Evolutionary conservation across 441 rosid species (phyloP).

Genomic region (Gossypium davidsonii): DNA sequence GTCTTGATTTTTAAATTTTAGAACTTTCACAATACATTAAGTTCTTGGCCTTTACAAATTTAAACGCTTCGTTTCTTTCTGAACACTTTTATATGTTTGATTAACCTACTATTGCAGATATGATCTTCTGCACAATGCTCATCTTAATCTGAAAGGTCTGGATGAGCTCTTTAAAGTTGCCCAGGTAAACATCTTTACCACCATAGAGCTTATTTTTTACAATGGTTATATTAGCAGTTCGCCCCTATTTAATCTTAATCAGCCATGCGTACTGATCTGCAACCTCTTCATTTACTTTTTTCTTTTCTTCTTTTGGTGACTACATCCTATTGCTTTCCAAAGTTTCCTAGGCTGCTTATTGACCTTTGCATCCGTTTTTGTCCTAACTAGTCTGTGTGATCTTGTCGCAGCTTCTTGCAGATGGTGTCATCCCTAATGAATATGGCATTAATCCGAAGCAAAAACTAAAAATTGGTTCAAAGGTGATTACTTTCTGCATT

Average conservation of each 20-base stretch:
- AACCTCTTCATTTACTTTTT: not conserved
- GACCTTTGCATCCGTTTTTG: not conserved
- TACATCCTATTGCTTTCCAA: not conserved
- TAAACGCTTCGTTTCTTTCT: not conserved
- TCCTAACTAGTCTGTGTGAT: constrained; percentile 8
- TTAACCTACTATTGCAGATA: constrained; percentile 45
- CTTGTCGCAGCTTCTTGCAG: constrained; percentile 82
- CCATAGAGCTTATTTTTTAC: not conserved
- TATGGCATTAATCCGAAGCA: constrained; percentile 98
- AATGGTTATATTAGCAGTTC: not conserved
- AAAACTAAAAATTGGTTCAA: constrained; percentile 96
- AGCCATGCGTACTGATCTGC: not conserved
- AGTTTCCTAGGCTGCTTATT: not conserved
- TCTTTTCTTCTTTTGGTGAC: not conserved
- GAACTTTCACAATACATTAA: not conserved
- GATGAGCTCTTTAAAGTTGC: constrained; percentile 95
- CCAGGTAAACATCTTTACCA: constrained; percentile 48
- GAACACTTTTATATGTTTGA: not conserved
- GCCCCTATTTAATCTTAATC: not conserved
- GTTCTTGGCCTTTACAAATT: not conserved
- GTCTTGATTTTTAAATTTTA: not conserved
- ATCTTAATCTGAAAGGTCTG: constrained; percentile 87
- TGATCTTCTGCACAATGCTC: constrained; percentile 96
- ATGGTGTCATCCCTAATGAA: constrained; percentile 99
- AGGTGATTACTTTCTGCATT: constrained; percentile 38